Base-by-base conservation (phyloP, 495 filamentous ascomycete species). In the Xylaria acuta region DNA sequence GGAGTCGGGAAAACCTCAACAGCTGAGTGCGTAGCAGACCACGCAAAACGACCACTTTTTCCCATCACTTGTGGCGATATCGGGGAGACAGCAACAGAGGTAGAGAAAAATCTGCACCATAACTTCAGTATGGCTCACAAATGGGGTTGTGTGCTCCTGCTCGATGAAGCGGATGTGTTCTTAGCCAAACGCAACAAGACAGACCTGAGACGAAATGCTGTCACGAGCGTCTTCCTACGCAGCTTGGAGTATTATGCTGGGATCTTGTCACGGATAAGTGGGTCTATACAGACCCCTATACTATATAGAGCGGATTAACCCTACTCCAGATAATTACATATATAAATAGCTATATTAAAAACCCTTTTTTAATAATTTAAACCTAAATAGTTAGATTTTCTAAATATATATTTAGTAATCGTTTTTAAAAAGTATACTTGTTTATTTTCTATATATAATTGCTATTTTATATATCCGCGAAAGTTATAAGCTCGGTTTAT, bases 151-250 rank as follows among this genome's bases (percentile, higher is more conserved):
- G 82, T 90, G 0, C 74, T 90, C 5, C 80, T 91, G 0, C 75
- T 90, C 0, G 88, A 90, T 67, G 87, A 91, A 77, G 86, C 85
- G 1, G 88, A 90, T 60, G 81, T 90, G 1, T 91, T 90, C 69
- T 79, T 90, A 0, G 80, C 83, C n/a, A 75, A 83, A 69, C 80
- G 88, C 1, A 72, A 71, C 41, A 71, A 76, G 27, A 62, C 53
- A 12, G 84, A 89, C 51, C 54, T 89, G 0, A 32, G 82, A 8
- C 79, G 86, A 3, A 90, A 91, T 56, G 83, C 79, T 12, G 73
- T 89, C 0, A 86, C 89, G 0, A 84, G 76, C 14, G 73, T 71
- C 69, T 49, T 62, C 16, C 12, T 69, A 16, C 53, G 53, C 12
- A 30, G 73, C 75, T 53, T 90, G 0, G 88, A 89, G 66, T 89